A percentile compares a stretch with the other conserved stretches of the same genome.
These are phyloP conservation scores for Solanum ossicruentum DNA, from an alignment of 257 asterid species.

Conservation along the genomic window DNA sequence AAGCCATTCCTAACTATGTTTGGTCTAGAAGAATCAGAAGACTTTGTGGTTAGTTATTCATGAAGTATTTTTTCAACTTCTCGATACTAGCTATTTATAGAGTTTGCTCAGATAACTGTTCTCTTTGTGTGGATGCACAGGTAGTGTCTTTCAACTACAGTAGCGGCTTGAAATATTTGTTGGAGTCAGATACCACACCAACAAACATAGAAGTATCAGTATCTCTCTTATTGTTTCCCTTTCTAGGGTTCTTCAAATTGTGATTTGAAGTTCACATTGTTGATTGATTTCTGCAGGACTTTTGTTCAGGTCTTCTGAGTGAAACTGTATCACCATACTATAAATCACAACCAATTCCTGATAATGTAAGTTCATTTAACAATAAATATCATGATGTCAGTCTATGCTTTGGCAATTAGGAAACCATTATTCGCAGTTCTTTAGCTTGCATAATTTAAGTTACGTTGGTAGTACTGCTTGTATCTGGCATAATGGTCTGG, in stretches of 20 bases:
- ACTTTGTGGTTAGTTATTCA: constrained; percentile 31
- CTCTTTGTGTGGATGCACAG: constrained; percentile 17
- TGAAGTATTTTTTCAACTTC: constrained; percentile 1
- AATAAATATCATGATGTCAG: background rate
- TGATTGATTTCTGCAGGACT: constrained; percentile 45
- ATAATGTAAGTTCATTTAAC: constrained; percentile 44
- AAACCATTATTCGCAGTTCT: background rate
- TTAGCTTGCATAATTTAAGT: background rate
- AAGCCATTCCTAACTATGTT: constrained; percentile 86
- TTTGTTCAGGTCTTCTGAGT: constrained; percentile 44
- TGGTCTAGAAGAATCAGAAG: constrained; percentile 73
- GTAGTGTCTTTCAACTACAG: constrained; percentile 67
- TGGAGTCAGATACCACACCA: constrained; percentile 55
- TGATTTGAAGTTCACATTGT: background rate
- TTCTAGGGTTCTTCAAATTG: background rate
- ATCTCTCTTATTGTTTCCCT: constrained; percentile 3
- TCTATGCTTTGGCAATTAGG: background rate
- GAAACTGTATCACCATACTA: constrained; percentile 53
- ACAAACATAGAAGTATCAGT: constrained; percentile 45
- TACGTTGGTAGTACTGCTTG: background rate
- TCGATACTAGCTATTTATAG: background rate
- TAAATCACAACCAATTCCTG: constrained; percentile 74
- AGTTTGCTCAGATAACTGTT: background rate
- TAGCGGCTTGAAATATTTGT: constrained; percentile 40
- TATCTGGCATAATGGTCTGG: background rate